Percentiles rank a stretch among this genome's conserved stretches.
Evolutionary conservation across 306 rosid genomes (phyloP).

Genomic region (cucumber (Cucumis sativus)): DNA sequence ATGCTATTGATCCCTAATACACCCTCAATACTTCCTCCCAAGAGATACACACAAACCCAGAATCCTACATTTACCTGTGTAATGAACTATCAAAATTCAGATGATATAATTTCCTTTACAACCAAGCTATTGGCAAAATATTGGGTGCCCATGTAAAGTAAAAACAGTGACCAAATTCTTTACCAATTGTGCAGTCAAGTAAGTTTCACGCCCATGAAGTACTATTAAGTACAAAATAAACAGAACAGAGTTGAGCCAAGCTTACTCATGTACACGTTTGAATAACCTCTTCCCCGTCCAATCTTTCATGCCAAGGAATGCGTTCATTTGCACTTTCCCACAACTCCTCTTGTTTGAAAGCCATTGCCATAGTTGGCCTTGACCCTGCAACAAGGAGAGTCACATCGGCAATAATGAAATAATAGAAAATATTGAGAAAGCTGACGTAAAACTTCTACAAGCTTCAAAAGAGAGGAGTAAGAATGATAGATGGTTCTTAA

Average conservation of each 20-base stretch:
- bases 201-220: background rate
- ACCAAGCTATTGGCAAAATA: background rate
- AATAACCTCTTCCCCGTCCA: constrained; percentile 84
- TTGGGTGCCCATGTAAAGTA: background rate
- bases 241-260: background rate
- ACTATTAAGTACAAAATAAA: background rate
- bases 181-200: constrained; percentile 3
- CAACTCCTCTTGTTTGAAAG: constrained; percentile 79
- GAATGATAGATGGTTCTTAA: background rate
- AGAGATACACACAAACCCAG: background rate
- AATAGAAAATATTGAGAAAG: constrained; percentile 1
- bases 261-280: constrained; percentile 97
- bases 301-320: constrained; percentile 79
- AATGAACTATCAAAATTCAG: background rate
- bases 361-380: constrained; percentile 70
- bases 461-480: background rate
- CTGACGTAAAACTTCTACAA: background rate
- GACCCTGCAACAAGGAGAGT: constrained; percentile 46
- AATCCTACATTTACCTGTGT: background rate
- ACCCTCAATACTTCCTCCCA: background rate
- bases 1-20: background rate
- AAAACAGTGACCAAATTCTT: background rate
- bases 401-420: constrained; percentile 12
- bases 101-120: background rate
- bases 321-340: constrained; percentile 82